phyloP scores from a whole-genome alignment of 164 flowering plant genomes.

The Aristolochia californica region DNA sequence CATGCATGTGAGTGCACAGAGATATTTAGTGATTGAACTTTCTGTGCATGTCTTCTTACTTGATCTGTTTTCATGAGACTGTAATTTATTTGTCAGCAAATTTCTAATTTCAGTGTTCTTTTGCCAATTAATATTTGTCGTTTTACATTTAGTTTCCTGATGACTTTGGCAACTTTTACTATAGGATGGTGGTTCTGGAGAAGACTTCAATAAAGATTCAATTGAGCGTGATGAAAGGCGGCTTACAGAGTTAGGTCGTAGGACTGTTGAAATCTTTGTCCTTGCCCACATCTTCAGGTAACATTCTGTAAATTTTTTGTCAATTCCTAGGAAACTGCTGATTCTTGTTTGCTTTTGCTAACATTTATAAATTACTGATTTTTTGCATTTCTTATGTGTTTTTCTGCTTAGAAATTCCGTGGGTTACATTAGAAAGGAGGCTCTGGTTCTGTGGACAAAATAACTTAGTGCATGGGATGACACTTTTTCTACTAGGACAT shows the following conservation, averaged over 20 bases:
- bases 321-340: not conserved
- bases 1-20: no score
- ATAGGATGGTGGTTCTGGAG: constrained; percentile 87
- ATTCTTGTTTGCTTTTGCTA: not conserved
- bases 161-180: constrained; percentile 2
- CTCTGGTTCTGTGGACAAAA: not conserved
- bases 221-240: constrained; percentile 97
- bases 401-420: not conserved
- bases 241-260: constrained; percentile 91
- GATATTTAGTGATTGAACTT: no score
- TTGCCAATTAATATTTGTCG: no score
- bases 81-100: no score
- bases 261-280: constrained; percentile 92
- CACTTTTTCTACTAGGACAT: no score
- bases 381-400: no score
- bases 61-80: no score
- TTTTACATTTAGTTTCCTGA: not conserved
- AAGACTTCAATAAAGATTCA: constrained; percentile 81
- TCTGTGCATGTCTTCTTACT: no score
- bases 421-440: not conserved
- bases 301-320: no score
- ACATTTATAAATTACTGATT: not conserved
- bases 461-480: no score
- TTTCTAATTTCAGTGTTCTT: no score
- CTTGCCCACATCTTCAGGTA: constrained; percentile 96